Conservation (phyloP, 371 early-diverging fungal genomes). For the Apophysomyces elegans region DNA sequence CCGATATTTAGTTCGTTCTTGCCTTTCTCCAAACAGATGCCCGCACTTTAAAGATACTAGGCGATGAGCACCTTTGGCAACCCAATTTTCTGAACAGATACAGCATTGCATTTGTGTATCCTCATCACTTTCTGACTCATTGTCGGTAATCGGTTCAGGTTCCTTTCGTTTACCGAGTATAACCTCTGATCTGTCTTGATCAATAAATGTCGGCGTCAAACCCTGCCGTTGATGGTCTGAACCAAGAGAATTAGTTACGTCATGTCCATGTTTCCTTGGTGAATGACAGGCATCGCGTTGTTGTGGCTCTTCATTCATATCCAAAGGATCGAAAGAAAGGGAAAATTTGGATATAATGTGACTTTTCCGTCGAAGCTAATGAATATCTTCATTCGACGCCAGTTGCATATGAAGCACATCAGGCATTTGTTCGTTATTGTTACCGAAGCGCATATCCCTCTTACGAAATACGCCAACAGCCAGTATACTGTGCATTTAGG, state of each 20-base stretch:
- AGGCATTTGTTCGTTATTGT: too few species aligned
- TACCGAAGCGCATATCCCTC: too few species aligned
- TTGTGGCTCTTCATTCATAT: neutral
- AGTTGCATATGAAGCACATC: neutral
- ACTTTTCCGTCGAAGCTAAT: neutral
- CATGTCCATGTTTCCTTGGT: neutral
- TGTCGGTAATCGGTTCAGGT: neutral
- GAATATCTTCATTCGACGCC: too few species aligned
- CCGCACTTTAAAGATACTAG: conserved; percentile 14
- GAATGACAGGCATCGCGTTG: neutral
- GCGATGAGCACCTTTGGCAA: conserved; percentile 11
- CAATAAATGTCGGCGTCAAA: neutral
- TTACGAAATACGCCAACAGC: too few species aligned
- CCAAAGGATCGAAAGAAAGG: neutral
- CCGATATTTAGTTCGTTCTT: neutral
- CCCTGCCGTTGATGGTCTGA: neutral
- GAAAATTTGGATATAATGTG: neutral
- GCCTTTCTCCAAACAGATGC: conserved; percentile 14
- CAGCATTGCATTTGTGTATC: conserved; percentile 12
- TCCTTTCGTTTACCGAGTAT: neutral
- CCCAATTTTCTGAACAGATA: conserved; percentile 15
- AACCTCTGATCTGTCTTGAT: neutral
- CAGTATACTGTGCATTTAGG: too few species aligned
- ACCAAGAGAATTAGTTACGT: neutral
- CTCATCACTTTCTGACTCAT: neutral